A percentile compares a stretch with the other conserved stretches of the same genome.
Evolutionary conservation across 441 rosid species (phyloP).

Genomic region (Euphorbia corollata): DNA sequence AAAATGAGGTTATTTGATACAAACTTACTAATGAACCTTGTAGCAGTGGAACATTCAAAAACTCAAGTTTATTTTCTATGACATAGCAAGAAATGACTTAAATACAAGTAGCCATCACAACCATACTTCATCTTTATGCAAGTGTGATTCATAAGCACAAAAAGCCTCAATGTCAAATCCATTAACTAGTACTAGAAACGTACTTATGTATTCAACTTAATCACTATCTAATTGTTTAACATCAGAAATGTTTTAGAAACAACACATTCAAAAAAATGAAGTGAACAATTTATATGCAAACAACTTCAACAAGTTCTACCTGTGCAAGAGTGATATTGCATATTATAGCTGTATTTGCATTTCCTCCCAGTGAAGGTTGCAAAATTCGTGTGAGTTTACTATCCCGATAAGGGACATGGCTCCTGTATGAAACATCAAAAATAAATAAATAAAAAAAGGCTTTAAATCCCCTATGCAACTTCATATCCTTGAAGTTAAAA

Average conservation of each 20-base stretch:
- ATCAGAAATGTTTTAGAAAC: not conserved
- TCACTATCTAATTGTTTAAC: not conserved
- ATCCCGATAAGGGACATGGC: constrained; percentile 93
- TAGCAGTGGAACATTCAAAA: not conserved
- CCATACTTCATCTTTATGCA: not conserved
- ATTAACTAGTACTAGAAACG: constrained; percentile 4
- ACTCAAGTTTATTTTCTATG: not conserved
- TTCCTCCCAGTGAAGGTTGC: constrained; percentile 95
- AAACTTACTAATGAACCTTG: not conserved
- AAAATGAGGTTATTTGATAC: too few species aligned
- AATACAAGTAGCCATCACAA: not conserved
- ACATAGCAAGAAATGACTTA: not conserved
- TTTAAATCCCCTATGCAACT: not conserved
- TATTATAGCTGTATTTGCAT: constrained; percentile 89
- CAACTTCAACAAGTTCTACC: constrained; percentile 33
- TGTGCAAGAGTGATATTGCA: constrained; percentile 93
- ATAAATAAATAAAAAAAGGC: not conserved
- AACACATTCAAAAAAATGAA: not conserved
- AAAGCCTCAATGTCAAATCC: not conserved
- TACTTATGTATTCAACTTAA: not conserved
- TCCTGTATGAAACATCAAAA: constrained; percentile 36
- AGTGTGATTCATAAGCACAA: not conserved
- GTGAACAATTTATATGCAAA: not conserved
- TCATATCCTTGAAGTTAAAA: not conserved
- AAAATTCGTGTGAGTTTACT: constrained; percentile 94